Percentiles rank a stretch among this genome's conserved stretches.
Evolutionary conservation across 2,329 filamentous ascomycete species (phyloP).

Genomic region (Rasamsonia emersonii): DNA sequence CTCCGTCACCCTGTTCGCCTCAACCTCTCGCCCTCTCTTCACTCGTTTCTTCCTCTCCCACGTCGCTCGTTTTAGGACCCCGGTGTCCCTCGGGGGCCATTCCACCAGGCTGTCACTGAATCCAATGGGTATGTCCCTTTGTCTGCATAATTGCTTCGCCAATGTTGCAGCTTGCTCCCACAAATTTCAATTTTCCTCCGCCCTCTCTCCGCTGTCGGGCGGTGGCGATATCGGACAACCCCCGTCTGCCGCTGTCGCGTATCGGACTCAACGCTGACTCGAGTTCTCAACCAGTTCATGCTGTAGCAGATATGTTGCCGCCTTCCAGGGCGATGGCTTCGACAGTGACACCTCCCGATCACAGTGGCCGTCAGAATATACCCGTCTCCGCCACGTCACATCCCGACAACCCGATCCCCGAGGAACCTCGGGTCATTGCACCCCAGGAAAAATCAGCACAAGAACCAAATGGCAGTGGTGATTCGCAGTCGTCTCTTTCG

Average conservation of each 20-base stretch:
- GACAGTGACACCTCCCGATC: slow-evolving; percentile 13
- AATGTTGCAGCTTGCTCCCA: neutral
- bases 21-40: slow-evolving; percentile 5
- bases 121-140: slow-evolving; percentile 5
- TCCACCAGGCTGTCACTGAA: neutral
- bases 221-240: neutral
- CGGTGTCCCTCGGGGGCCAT: neutral
- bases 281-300: slow-evolving; percentile 19
- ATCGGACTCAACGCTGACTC: neutral
- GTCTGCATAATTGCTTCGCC: too few relatives aligned
- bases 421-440: slow-evolving; percentile 35
- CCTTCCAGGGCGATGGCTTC: slow-evolving; percentile 19
- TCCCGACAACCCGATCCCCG: slow-evolving; percentile 39
- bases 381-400: slow-evolving; percentile 36
- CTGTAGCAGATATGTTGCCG: slow-evolving; percentile 14
- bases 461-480: slow-evolving; percentile 20
- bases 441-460: slow-evolving; percentile 28
- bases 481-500: slow-evolving; percentile 21
- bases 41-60: neutral
- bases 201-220: neutral
- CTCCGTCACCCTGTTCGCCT: slow-evolving; percentile 3
- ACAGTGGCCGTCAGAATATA: slow-evolving; percentile 20
- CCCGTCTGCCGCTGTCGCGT: neutral
- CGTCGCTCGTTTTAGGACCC: neutral
- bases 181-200: slow-evolving; percentile 1